Base-by-base conservation (phyloP, 1,139 yeast species). In the Kurtzmaniella quercitrusa region DNA sequence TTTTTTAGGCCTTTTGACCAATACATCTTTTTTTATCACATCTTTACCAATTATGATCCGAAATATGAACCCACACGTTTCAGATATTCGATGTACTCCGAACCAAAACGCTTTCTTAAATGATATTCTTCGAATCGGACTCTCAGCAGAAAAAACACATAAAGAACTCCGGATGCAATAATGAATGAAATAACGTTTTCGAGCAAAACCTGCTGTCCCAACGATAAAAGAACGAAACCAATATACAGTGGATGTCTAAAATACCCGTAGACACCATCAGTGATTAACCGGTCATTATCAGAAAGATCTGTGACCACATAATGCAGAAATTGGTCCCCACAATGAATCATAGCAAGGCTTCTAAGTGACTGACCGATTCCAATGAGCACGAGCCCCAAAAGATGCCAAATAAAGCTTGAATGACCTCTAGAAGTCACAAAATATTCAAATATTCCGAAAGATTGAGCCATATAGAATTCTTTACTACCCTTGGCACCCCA, bases 171-270 rank as follows among this genome's bases (percentile, higher is more conserved):
- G 17, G 57, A 19, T 35, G 56, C 50, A 3, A 51, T 41, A 3
- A 57, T 42, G 23, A 59, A 43, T 33, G 57, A 53, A n/a, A 60
- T 30, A 40, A 49, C 46, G 44, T 66, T 69, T 1, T 52, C 52
- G 36, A 70, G 47, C 30, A 55, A 52, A 1, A 66, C 19, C 48
- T 70, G 71, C 33, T 60, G 43, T 2, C 76, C 76, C 18, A 65
- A 48, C 7, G 59, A 65, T 43, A 64, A 63, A n/a, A 61, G 43
- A 54, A 65, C 64, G 45, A 70, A 71, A 20, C 76, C 76, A n/a
- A 67, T 46, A 46, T 71, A 71, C 45, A 73, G 66, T 7, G 76
- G 76, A 46, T 71, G 76, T 43, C 76, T 49, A 36, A 55, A 41
- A 45, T 45, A 53, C 5, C 49, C 40, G 47, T 65, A 71, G 4